Percentiles rank a stretch among this genome's conserved stretches.
phyloP scores from a whole-genome alignment of 2,329 filamentous ascomycete genomes.

The Madurella fahalii region DNA sequence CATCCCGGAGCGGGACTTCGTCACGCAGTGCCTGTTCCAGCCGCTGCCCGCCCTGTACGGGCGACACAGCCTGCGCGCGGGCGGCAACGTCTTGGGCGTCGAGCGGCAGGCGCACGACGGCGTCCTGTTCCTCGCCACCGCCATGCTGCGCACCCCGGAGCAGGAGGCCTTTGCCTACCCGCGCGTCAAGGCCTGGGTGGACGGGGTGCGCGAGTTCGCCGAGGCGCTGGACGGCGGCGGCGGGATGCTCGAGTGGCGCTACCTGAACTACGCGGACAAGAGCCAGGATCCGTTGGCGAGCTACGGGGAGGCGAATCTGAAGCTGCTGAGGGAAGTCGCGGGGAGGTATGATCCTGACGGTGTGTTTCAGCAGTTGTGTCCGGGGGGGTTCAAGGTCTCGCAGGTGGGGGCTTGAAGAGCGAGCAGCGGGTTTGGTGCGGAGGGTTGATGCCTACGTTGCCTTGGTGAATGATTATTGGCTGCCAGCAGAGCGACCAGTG shows the following conservation, averaged over 20 bases:
- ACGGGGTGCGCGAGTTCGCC: constrained; percentile 20
- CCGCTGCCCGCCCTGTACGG: constrained; percentile 19
- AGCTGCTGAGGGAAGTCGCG: constrained; percentile 21
- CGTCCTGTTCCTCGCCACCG: constrained; percentile 19
- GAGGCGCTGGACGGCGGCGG: constrained; percentile 12
- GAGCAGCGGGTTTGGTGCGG: no score
- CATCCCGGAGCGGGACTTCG: constrained; percentile 22
- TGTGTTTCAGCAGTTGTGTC: constrained; percentile 27
- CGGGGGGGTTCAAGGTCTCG: constrained; percentile 26
- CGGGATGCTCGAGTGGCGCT: constrained; percentile 18
- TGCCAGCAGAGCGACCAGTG: no score
- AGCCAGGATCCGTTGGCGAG: constrained; percentile 26
- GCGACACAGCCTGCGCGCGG: constrained; percentile 12
- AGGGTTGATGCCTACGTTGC: no score
- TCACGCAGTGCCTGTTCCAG: constrained; percentile 27
- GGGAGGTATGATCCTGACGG: constrained; percentile 26
- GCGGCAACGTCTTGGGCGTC: constrained; percentile 27
- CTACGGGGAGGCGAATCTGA: constrained; percentile 29
- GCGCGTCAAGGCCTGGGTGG: constrained; percentile 18
- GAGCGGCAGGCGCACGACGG: constrained; percentile 18
- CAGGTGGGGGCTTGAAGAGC: neutral
- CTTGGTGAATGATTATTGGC: no score
- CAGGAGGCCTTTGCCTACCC: constrained; percentile 19
- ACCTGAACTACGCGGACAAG: constrained; percentile 29
- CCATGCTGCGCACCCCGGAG: constrained; percentile 20